A percentile compares a stretch with the other conserved stretches of the same genome.
Evolutionary conservation across 805 yeast genomes (phyloP).

Genomic region (Pichia rugopelliculosa): DNA sequence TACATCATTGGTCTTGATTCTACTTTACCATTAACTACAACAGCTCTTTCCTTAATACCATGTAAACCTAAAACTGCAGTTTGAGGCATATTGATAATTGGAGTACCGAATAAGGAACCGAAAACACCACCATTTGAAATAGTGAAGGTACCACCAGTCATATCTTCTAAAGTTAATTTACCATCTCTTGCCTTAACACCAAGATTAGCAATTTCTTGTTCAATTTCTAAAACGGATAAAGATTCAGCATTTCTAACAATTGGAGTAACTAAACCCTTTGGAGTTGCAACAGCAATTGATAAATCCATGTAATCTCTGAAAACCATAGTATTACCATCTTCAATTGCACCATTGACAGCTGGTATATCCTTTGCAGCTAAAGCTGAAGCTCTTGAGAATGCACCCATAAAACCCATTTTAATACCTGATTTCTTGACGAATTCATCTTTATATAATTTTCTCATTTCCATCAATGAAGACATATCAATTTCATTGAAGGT

Average conservation of each 20-base stretch:
- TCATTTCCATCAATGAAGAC: conserved; percentile 85
- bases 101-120: conserved; percentile 96
- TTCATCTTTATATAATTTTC: conserved; percentile 96
- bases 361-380: conserved; percentile 94
- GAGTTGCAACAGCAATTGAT: conserved; percentile 96
- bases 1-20: conserved; percentile 99
- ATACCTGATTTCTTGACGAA: conserved; percentile 86
- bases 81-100: conserved; percentile 97
- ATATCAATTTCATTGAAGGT: conserved; percentile 98
- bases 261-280: conserved; percentile 98
- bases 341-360: conserved; percentile 92
- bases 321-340: conserved; percentile 83
- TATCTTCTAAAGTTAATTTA: conserved; percentile 92
- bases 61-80: conserved; percentile 97
- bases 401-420: conserved; percentile 98
- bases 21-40: conserved; percentile 81
- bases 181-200: conserved; percentile 96
- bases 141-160: conserved; percentile 99
- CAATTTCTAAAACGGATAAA: conserved; percentile 78
- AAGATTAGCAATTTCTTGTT: conserved; percentile 71
- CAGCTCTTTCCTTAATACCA: conserved; percentile 96
- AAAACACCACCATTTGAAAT: conserved; percentile 99
- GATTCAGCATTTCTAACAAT: conserved; percentile 96
- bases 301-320: conserved; percentile 95
- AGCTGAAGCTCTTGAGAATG: conserved; percentile 88